These are phyloP conservation scores for Microsporum audouinii DNA, from an alignment of 2,329 filamentous ascomycete genomes.

Conservation along the genomic window DNA sequence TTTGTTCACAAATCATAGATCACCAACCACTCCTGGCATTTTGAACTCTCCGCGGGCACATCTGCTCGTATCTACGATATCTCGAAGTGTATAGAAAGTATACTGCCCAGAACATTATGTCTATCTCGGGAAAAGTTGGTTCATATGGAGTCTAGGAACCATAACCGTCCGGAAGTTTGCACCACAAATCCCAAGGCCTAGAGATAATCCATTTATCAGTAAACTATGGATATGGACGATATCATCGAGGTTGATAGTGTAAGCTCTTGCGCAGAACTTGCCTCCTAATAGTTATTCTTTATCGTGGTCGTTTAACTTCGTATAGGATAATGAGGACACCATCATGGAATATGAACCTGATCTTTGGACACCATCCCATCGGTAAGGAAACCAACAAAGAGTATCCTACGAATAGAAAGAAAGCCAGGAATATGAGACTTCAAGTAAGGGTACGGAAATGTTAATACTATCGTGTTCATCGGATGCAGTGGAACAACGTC, in stretches of 20 bases:
- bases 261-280: not conserved
- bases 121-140: not conserved
- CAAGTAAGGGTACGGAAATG: not conserved
- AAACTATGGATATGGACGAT: not conserved
- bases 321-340: not conserved
- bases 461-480: not conserved
- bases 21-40: not conserved
- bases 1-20: not conserved
- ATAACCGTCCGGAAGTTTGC: not conserved
- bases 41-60: no score
- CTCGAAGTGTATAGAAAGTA: not conserved
- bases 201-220: no score
- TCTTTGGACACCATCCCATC: not conserved
- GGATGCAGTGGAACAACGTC: slow-evolving; percentile 9
- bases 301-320: not conserved
- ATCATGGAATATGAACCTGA: not conserved
- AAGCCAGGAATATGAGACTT: not conserved
- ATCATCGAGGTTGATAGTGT: not conserved
- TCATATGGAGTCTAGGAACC: not conserved
- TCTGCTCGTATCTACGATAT: not conserved
- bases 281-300: not conserved
- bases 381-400: not conserved
- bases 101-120: not conserved
- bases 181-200: not conserved
- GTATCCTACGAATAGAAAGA: not conserved